Conservation (phyloP, 306 rosid genomes). For the Carpinus fangiana region DNA sequence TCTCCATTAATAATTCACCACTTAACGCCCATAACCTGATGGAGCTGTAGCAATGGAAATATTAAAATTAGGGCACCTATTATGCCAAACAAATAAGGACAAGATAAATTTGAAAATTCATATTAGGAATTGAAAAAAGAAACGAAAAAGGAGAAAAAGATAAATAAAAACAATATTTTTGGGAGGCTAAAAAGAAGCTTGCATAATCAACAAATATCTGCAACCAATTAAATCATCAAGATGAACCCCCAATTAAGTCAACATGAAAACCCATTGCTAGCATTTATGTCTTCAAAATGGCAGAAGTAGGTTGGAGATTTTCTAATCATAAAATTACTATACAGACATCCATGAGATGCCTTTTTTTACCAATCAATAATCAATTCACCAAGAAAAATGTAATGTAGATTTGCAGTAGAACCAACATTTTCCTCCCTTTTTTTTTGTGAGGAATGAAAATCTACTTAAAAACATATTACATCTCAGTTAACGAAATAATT, state of each 20-base stretch:
- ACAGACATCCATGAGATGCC: not conserved
- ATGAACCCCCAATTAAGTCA: not conserved
- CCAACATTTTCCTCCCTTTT: not conserved
- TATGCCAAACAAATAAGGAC: not conserved
- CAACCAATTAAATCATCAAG: conserved; percentile 5
- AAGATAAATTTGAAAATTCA: not conserved
- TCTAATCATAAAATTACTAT: not conserved
- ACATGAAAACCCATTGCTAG: not conserved
- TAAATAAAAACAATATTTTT: not conserved
- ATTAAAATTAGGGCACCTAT: conserved; percentile 1
- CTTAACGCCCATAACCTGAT: conserved; percentile 83
- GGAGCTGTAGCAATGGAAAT: conserved; percentile 58
- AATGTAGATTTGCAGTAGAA: not conserved
- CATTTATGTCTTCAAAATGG: not conserved
- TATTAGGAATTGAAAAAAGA: not conserved
- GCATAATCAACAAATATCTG: not conserved
- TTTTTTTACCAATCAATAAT: not conserved
- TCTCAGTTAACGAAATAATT: not conserved
- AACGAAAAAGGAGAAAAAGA: not conserved
- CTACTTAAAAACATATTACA: not conserved
- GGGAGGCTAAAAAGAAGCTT: conserved; percentile 1
- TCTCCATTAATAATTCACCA: conserved; percentile 81
- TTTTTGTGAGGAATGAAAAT: not conserved
- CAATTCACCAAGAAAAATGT: not conserved
- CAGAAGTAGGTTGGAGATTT: not conserved